These are phyloP conservation scores for Metschnikowia matae DNA, from an alignment of 805 yeast species.

Conservation along the genomic window DNA sequence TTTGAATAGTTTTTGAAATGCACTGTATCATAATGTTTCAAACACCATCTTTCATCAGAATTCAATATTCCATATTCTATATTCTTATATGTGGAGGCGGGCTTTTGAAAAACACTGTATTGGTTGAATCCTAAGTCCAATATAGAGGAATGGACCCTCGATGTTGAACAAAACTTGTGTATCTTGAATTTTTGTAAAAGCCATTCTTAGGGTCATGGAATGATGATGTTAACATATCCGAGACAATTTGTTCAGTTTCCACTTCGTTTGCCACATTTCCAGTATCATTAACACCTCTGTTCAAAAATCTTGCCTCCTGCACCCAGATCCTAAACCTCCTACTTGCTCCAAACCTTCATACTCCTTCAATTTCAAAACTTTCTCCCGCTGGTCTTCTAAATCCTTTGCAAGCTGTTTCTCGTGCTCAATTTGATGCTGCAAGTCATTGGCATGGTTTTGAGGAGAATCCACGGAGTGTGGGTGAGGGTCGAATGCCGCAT, in stretches of 20 bases:
- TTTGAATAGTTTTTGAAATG: no score
- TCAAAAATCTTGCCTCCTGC: conserved; percentile 96
- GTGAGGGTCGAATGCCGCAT: conserved; percentile 24
- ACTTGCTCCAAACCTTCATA: no score
- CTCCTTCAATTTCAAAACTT: conserved; percentile 31
- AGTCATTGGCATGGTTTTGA: conserved; percentile 19
- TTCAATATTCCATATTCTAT: no score
- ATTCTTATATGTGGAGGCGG: no score
- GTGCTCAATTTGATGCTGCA: conserved; percentile 34
- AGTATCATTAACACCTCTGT: conserved; percentile 89
- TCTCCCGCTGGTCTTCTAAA: conserved; percentile 35
- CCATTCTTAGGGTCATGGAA: conserved; percentile 82
- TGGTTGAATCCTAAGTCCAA: conserved; percentile 96
- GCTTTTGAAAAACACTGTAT: no score
- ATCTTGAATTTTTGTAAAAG: conserved; percentile 75
- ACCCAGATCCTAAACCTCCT: no score
- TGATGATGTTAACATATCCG: conserved; percentile 82
- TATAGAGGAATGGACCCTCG: conserved; percentile 92
- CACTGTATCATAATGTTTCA: no score
- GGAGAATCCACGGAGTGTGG: neutral
- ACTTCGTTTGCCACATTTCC: conserved; percentile 98
- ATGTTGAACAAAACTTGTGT: conserved; percentile 93
- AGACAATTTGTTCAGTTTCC: conserved; percentile 95
- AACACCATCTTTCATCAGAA: no score
- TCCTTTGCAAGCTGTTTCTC: conserved; percentile 37